Evolutionary conservation across 2,329 filamentous ascomycete genomes (phyloP), one percentile per base, ranked within the genome.

Genomic region (Chaetomium sp.): DNA sequence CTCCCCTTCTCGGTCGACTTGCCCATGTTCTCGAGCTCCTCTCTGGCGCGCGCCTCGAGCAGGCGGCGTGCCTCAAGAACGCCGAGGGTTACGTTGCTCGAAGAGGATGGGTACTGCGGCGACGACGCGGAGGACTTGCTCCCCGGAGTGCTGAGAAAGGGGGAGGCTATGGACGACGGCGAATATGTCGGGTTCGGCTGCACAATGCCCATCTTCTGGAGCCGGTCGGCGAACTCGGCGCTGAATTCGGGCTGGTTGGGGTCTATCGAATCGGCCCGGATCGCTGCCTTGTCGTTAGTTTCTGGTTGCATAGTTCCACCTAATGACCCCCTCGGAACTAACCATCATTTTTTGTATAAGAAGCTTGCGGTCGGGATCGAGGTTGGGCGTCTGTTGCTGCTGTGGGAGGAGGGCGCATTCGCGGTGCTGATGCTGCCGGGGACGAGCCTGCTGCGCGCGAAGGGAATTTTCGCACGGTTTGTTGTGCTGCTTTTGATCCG

Each of bases 151-250:
- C 67, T 64, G 19, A 53, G 50, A 9, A 67, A 45, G 9, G 68
- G 50, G 0, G 64, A 57, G 16, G 69, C 82, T 2, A 76, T 83
- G 8, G 83, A 85, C 1, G 82, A 84, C 27, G 81, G 77, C 6
- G 83, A 85, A 55, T 78, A 81, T 4, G 81, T 84, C 33, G 84
- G 83, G 67, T 82, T 83, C 4, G 84, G 83, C 55, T 83, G 78
- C 9, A 79, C 83, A 33, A 85, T 76, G 71, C 84, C 84, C 80
- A 87, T 85, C 67, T 83, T 75, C 29, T 78, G 78, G 5, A 87
- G 78, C 19, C 84, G 83, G 57, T 75, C 75, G 9, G 83, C 80
- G 73, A 84, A 86, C 67, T 75, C 79, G n/a, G 76, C 72, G 53
- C 77, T 74, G 56, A 60, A 60, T 23, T 74, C 70, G n/a, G 73